phyloP scores from a whole-genome alignment of 2,329 filamentous ascomycete species.

The Penicillium janthinellum region DNA sequence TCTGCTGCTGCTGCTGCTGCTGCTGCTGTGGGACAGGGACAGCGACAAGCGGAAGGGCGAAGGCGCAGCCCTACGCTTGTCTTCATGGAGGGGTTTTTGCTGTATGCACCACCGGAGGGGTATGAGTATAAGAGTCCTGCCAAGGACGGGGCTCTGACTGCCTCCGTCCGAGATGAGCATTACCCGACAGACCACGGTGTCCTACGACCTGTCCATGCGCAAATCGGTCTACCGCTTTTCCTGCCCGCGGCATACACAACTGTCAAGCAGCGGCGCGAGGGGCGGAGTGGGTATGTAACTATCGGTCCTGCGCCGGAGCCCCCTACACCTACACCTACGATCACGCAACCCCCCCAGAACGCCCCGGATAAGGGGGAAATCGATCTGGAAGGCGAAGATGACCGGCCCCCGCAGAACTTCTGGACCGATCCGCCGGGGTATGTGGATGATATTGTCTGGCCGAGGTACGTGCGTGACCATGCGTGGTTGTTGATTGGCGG shows the following conservation, averaged over 20 bases:
- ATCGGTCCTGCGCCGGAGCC: conserved; percentile 42
- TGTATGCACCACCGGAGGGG: conserved; percentile 62
- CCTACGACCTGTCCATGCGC: conserved; percentile 32
- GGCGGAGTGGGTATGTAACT: conserved; percentile 51
- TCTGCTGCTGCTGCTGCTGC: too few relatives aligned
- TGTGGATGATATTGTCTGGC: conserved; percentile 94
- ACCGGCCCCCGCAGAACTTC: conserved; percentile 68
- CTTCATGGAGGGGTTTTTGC: conserved; percentile 84
- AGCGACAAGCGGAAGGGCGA: not conserved
- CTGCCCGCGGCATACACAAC: conserved; percentile 66
- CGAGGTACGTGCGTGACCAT: conserved; percentile 84
- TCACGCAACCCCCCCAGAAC: not conserved
- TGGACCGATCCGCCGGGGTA: conserved; percentile 95
- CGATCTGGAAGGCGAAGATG: conserved; percentile 35
- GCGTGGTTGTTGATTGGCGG: conserved; percentile 73
- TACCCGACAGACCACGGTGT: conserved; percentile 23
- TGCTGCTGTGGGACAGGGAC: not conserved
- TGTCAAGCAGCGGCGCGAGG: conserved; percentile 45
- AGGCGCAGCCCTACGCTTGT: conserved; percentile 53
- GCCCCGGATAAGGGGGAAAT: conserved; percentile 12
- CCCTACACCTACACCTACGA: not conserved
- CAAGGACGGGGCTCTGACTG: not conserved
- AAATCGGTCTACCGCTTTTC: conserved; percentile 75
- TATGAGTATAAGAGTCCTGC: not conserved
- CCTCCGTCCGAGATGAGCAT: not conserved